Evolutionary conservation across 352 stramenopile genomes (phyloP), one percentile per base, ranked within the genome.

Genomic region (Plasmopara viticola): DNA sequence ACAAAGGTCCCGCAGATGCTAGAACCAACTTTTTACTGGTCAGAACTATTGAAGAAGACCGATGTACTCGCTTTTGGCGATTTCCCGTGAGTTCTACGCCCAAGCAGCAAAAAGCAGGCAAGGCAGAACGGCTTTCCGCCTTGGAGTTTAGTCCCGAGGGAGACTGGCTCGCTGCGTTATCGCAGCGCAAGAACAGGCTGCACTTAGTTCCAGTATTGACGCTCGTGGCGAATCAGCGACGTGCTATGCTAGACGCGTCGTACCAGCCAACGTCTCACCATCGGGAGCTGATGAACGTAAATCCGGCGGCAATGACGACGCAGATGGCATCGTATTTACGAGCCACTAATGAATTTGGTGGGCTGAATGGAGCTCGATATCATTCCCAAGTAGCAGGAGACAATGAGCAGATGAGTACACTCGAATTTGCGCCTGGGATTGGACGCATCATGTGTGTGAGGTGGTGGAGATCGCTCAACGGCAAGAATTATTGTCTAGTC

Each of bases 271-370:
- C 65, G 38, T 62, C 58, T 28, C 70, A 79, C 50, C 70, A 78
- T 28, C 72, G 70, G 29, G 84, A 92, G 56, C 73, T 90, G 29
- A 73, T 94, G 72, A 82, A 58, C 61, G 78, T 87, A 9, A 57
- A 70, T 29, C 76, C 76, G 29, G 84, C 75, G 38, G 78, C 75
- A 37, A 90, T 92, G 78, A 88, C 65, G 46, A 74, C 70, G 31
- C 82, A 87, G 44, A 92, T 94, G 84, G 78, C 81, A 34, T 87
- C 81, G 43, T 94, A 90, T 56, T 62, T 94, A 39, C 68, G 84
- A 29, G 79, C 82, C 8, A 89, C 80, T 8, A 92, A 92, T 56
- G 77, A 90, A 42, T 75, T 70, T 35, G 82, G 82, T 43, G 84
- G 84, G 0, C 66, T 89, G 9, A 92, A 94, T 51, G 84, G 79